Base-by-base conservation (phyloP, 495 filamentous ascomycete genomes). In the Penicillium odoratum region DNA sequence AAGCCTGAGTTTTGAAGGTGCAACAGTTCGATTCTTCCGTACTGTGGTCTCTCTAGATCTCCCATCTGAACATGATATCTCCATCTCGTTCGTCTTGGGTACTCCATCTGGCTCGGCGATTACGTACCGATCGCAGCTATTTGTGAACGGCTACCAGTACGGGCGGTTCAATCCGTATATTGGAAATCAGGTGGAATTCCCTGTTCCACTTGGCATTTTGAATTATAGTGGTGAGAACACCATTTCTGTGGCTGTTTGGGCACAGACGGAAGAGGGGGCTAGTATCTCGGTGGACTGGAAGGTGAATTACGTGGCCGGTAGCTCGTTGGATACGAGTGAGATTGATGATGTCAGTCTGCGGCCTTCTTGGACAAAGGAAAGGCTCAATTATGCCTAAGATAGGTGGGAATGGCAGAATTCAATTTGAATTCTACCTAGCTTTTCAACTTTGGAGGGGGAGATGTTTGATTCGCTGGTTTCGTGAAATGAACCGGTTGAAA, bases 1-100 rank as follows among this genome's bases (percentile, higher is more conserved):
- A 0, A n/a, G 78, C 5, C 65, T 81, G 0, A 83, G 85, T 1
- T 74, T 88, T 31, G 42, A 56, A 3, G 62, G 62, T 7, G 59
- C 62, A 1, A 64, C 64, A 2, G 78, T 87, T 0, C 83, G 81
- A 7, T 89, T 87, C 67, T 90, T 87, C 73, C 78, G 81, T 31
- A 78, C 84, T 0, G 70, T 71, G 4, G 72, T 90, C 28, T 69
- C 76, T 10, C 72, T 91, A 6, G 59, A 81, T 47, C 53, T 90
- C 10, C 70, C 73, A 30, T 26, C 48, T 1, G 62, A 66, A 7
- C 47, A 70, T 11, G 77, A 80, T 58, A 63, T 77, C 3, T 78
- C 85, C 5, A 72, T 89, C 25, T 75, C 77, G 0, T 70, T 79
- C 28, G 56, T 74, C 11, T 57, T 78, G 3, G 67, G 66, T 7